These are phyloP conservation scores for Ilyonectria mors-panacis DNA, from an alignment of 2,329 filamentous ascomycete genomes.

Conservation along the genomic window DNA sequence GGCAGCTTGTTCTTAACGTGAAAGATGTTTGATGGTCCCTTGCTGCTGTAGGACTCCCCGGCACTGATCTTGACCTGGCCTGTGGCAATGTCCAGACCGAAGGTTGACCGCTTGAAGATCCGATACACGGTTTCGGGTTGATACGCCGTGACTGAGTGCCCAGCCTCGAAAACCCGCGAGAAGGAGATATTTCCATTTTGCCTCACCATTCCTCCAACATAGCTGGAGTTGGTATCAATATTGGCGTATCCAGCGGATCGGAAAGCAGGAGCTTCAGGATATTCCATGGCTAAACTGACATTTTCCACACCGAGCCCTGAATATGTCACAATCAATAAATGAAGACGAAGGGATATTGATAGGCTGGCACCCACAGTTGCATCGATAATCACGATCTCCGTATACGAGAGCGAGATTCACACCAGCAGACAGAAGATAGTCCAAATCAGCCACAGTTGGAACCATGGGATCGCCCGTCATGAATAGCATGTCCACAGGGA, in stretches of 20 bases:
- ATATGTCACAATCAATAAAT: background rate
- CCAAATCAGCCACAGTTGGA: constrained; percentile 58
- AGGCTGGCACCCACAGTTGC: constrained; percentile 65
- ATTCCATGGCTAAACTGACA: constrained; percentile 72
- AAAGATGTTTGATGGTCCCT: constrained; percentile 65
- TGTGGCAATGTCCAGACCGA: constrained; percentile 65
- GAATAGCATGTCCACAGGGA: constrained; percentile 66
- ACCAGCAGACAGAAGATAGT: constrained; percentile 70
- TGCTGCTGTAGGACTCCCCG: constrained; percentile 46
- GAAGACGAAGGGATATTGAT: fast-evolving
- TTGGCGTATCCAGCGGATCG: constrained; percentile 76
- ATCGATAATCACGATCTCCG: constrained; percentile 72
- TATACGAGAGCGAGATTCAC: constrained; percentile 80
- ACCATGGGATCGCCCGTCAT: constrained; percentile 71
- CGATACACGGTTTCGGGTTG: constrained; percentile 69
- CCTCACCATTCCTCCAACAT: constrained; percentile 79
- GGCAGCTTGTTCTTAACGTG: constrained; percentile 67
- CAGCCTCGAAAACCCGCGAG: constrained; percentile 74
- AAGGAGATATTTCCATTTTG: constrained; percentile 81
- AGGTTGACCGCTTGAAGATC: constrained; percentile 71
- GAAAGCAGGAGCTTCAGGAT: constrained; percentile 65
- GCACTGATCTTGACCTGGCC: constrained; percentile 58
- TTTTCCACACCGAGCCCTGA: constrained; percentile 73
- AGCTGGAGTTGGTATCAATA: constrained; percentile 74
- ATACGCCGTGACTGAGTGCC: constrained; percentile 72